Base-by-base conservation (phyloP, 2,329 filamentous ascomycete species). In the Venturia nashicola region DNA sequence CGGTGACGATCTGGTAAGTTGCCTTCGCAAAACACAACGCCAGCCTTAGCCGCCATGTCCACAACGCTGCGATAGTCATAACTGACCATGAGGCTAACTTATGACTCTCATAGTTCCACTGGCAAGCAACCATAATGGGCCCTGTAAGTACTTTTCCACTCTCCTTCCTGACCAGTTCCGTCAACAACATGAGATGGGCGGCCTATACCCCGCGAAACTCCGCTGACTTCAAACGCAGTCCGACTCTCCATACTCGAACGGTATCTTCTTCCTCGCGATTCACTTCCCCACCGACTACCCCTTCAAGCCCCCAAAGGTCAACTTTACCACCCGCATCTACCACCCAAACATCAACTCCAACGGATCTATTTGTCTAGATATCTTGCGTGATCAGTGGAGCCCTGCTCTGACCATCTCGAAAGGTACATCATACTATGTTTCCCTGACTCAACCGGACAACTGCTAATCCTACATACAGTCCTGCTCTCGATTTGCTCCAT, bases 291-390 rank as follows among this genome's bases (percentile, higher is more conserved):
- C 94, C 83, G 94, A 99, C 83, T 99, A 99, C 80, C 94, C 94
- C 51, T 99, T 99, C 85, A 99, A 99, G 88, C 94, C 94, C 68
- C 94, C 94, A 71, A 99, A 99, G 86, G 92, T 99, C 80, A 97
- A 97, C 88, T 99, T 99, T 85, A 97, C 91, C 72, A 99, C 94
- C 69, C 89, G 93, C 76, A 97, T 99, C 82, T 99, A 99, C 78
- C 94, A 99, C 82, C 94, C 94, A 73, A 99, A 99, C 82, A 99
- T 99, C 91, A 99, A 99, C 86, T 96, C 91, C 70, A 97, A 97
- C 78, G 94, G 94, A 78, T 97, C 92, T 79, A 99, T 99, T 79
- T 99, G 94, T 78, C 81, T 99, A 76, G 94, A 99, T 75, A 99
- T 99, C 75, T 83, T 99, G 74, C 87, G 94, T 82, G 94, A 99